phyloP scores from a whole-genome alignment of 2,329 filamentous ascomycete genomes.

The Scedosporium minutisporum region DNA sequence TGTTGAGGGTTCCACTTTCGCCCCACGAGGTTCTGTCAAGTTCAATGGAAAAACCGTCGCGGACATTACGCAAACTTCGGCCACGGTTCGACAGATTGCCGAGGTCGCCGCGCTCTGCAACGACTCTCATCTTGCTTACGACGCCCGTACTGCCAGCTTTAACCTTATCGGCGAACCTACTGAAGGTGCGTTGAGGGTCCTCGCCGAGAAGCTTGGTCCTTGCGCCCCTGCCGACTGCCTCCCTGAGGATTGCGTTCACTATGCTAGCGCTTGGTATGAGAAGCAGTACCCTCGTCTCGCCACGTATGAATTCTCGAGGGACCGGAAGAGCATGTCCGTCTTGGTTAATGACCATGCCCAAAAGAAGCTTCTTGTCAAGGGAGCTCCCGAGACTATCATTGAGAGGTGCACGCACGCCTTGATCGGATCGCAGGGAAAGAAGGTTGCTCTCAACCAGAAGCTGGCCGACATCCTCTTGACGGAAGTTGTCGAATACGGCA shows the following conservation, averaged over 20 bases:
- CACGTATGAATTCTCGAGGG: constrained; percentile 93
- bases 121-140: constrained; percentile 73
- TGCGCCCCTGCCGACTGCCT: constrained; percentile 47
- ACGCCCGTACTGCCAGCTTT: constrained; percentile 63
- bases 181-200: constrained; percentile 80
- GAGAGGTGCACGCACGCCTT: constrained; percentile 82
- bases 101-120: constrained; percentile 75
- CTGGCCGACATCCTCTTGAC: constrained; percentile 61
- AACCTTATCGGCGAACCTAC: constrained; percentile 88
- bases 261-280: constrained; percentile 79
- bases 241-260: constrained; percentile 61
- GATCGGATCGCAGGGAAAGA: constrained; percentile 68
- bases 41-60: constrained; percentile 57
- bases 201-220: constrained; percentile 92
- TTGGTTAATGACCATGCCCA: constrained; percentile 61
- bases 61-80: constrained; percentile 60
- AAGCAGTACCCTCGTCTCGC: constrained; percentile 63
- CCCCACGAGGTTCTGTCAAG: constrained; percentile 67
- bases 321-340: constrained; percentile 99
- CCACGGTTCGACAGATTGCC: constrained; percentile 69
- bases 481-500: constrained; percentile 84
- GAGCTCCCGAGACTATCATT: constrained; percentile 87
- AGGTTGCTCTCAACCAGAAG: constrained; percentile 60
- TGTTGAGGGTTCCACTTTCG: constrained; percentile 87
- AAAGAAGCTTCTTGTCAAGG: constrained; percentile 87